These are phyloP conservation scores for Cryptosporidium viatorum DNA, from an alignment of 169 alveolate species.

Conservation along the genomic window DNA sequence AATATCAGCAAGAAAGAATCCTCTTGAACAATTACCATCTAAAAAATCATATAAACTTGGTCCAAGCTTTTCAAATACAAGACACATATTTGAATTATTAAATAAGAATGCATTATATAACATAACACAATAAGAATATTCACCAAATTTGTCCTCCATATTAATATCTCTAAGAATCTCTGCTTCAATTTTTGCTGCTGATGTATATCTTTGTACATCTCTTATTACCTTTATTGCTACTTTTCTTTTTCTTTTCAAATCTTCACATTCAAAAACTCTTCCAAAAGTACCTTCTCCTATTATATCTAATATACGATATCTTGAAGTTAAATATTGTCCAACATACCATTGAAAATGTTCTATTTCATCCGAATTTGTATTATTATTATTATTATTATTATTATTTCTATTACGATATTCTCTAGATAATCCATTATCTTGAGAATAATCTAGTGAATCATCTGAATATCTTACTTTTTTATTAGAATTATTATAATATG, in stretches of 20 bases:
- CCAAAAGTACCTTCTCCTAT: conserved; percentile 99
- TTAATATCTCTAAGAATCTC: conserved; percentile 90
- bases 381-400: background rate
- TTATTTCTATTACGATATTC: conserved; percentile 7
- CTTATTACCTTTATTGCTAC: conserved; percentile 94
- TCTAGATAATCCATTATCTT: background rate
- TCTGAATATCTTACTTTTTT: conserved; percentile 8
- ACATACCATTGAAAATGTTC: conserved; percentile 43
- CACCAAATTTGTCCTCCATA: conserved; percentile 86
- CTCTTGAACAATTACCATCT: conserved; percentile 92
- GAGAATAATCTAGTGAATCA: conserved; percentile 4
- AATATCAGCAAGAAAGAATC: conserved; percentile 92
- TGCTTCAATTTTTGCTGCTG: conserved; percentile 96
- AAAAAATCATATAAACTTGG: conserved; percentile 94
- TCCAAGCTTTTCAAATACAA: conserved; percentile 96
- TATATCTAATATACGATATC: conserved; percentile 87
- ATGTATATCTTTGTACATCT: conserved; percentile 93
- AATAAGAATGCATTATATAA: conserved; percentile 90
- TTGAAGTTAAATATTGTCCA: conserved; percentile 50
- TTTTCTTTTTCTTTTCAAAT: conserved; percentile 81
- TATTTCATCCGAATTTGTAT: conserved; percentile 46
- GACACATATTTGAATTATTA: conserved; percentile 89
- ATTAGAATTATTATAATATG: background rate
- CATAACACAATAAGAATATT: conserved; percentile 89
- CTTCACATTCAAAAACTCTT: conserved; percentile 92